These are phyloP conservation scores for Euphorbia pulcherrima DNA, from an alignment of 345 rosid species.

Conservation along the genomic window DNA sequence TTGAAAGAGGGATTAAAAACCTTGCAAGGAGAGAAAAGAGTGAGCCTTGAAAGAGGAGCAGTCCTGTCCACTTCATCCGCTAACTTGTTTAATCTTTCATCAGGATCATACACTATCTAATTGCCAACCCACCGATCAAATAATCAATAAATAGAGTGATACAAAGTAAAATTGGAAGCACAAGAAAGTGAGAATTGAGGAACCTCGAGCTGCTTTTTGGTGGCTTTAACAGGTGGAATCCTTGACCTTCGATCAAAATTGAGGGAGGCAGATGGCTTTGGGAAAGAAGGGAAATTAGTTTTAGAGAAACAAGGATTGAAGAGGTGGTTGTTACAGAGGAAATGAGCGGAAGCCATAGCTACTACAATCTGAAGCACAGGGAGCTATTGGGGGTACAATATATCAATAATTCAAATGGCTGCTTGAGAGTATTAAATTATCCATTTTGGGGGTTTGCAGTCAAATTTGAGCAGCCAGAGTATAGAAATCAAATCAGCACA, in stretches of 20 bases:
- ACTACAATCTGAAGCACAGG: not conserved
- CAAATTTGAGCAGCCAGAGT: conserved; percentile 14
- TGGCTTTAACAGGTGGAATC: conserved; percentile 41
- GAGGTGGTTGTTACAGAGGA: conserved; percentile 39
- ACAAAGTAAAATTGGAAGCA: too few relatives aligned
- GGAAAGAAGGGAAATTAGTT: conserved; percentile 22
- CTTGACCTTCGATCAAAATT: conserved; percentile 26
- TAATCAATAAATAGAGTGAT: not conserved
- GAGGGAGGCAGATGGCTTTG: conserved; percentile 22
- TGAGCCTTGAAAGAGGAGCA: conserved; percentile 90
- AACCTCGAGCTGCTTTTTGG: conserved; percentile 61
- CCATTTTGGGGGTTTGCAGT: conserved; percentile 1
- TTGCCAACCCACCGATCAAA: conserved; percentile 9
- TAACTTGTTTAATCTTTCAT: conserved; percentile 66
- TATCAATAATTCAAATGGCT: not conserved
- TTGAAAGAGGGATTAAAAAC: conserved; percentile 24
- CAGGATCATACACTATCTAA: conserved; percentile 81
- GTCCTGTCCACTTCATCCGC: conserved; percentile 72
- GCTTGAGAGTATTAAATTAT: not conserved
- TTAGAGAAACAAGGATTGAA: conserved; percentile 28
- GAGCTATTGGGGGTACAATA: not conserved
- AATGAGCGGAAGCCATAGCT: conserved; percentile 48
- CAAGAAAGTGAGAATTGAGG: not conserved
- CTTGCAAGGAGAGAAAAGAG: conserved; percentile 96
- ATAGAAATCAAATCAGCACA: not conserved